A percentile compares a stretch with the other conserved stretches of the same genome.
Conservation (phyloP, 2,329 filamentous ascomycete species). For the Lasiodiplodia citricola region DNA sequence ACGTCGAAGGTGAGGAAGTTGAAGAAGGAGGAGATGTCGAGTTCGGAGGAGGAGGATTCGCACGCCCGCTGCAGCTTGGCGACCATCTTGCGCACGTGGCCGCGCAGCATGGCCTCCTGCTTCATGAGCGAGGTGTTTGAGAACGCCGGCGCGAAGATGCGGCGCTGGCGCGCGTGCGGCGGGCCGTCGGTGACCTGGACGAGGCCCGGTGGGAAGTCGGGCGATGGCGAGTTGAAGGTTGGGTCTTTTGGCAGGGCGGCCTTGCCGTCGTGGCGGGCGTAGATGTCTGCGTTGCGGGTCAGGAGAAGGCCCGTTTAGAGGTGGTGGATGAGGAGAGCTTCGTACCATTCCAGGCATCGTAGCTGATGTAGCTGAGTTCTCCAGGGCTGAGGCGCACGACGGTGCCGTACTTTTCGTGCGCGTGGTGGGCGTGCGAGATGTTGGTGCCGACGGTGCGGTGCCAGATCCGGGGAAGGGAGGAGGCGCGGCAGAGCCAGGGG, state of each 20-base stretch:
- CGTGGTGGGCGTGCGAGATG: background rate
- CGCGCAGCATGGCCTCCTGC: constrained; percentile 39
- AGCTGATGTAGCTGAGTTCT: constrained; percentile 46
- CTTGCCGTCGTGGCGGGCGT: constrained; percentile 31
- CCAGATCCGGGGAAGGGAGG: background rate
- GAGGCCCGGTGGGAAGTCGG: constrained; percentile 42
- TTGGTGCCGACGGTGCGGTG: background rate
- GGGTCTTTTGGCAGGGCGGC: constrained; percentile 17
- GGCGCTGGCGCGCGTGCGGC: constrained; percentile 48
- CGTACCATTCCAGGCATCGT: constrained; percentile 41
- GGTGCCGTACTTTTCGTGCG: constrained; percentile 48
- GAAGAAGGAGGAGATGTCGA: constrained; percentile 29
- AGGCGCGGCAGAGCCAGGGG: constrained; percentile 15
- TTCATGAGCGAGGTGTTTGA: constrained; percentile 36
- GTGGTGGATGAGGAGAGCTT: too few species aligned
- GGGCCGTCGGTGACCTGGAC: constrained; percentile 45
- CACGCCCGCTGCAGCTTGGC: constrained; percentile 32
- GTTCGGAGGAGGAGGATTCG: too few species aligned
- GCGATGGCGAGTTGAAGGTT: constrained; percentile 28
- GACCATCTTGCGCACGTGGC: constrained; percentile 45
- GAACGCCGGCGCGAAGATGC: constrained; percentile 43
- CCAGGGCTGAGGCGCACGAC: constrained; percentile 49
- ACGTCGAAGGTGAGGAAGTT: constrained; percentile 35
- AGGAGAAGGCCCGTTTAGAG: background rate
- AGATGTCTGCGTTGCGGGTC: constrained; percentile 33